These are phyloP conservation scores for Stromatinia cepivora DNA, from an alignment of 2,329 filamentous ascomycete species.

Conservation along the genomic window DNA sequence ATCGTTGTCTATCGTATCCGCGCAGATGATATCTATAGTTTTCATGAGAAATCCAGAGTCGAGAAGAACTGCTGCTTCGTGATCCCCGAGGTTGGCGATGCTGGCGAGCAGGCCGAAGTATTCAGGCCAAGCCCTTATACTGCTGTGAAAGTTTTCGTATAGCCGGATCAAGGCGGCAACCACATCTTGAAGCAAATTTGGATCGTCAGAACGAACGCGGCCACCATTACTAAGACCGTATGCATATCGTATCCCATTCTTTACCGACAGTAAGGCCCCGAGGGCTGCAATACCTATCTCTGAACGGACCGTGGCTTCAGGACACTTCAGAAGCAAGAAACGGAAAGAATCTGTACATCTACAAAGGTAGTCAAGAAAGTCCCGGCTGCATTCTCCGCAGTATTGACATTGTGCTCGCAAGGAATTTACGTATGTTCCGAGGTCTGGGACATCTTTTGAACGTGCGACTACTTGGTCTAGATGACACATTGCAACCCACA, in stretches of 20 bases:
- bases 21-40: slow-evolving; percentile 39
- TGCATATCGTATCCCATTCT: slow-evolving; percentile 47
- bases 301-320: slow-evolving; percentile 56
- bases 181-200: slow-evolving; percentile 35
- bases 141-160: slow-evolving; percentile 62
- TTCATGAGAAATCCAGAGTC: slow-evolving; percentile 60
- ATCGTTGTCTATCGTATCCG: slow-evolving; percentile 36
- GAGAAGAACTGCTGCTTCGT: slow-evolving; percentile 60
- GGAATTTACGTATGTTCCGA: slow-evolving; percentile 55
- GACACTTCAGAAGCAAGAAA: slow-evolving; percentile 63
- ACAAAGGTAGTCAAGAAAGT: slow-evolving; percentile 62
- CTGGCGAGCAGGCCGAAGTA: slow-evolving; percentile 69
- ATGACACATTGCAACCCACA: slow-evolving; percentile 61
- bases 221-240: slow-evolving; percentile 47
- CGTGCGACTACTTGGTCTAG: slow-evolving; percentile 75
- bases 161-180: slow-evolving; percentile 54
- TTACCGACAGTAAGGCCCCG: slow-evolving; percentile 54
- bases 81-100: slow-evolving; percentile 62
- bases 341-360: slow-evolving; percentile 58
- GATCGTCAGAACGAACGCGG: slow-evolving; percentile 37
- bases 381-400: slow-evolving; percentile 57
- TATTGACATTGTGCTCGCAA: slow-evolving; percentile 51
- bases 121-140: slow-evolving; percentile 71
- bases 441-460: slow-evolving; percentile 66
- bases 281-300: slow-evolving; percentile 55